Evolutionary conservation across 2,329 filamentous ascomycete species (phyloP).

Genomic region (Fusarium sp.): DNA sequence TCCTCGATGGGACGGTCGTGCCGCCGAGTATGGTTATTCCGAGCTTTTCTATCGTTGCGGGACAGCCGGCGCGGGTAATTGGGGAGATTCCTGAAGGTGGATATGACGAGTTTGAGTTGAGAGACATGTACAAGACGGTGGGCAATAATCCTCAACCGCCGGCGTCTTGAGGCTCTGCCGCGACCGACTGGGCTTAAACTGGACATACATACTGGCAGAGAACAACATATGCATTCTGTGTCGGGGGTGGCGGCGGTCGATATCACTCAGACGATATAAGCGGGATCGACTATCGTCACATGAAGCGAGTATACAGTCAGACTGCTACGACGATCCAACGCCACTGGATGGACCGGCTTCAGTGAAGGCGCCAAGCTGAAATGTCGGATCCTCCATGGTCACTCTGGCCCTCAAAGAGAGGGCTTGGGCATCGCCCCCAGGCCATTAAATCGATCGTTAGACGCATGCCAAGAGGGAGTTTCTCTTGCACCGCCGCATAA

Average conservation of each 20-base stretch:
- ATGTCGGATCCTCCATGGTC: not conserved
- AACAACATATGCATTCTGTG: not conserved
- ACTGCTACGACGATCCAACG: not conserved
- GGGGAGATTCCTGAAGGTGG: constrained; percentile 83
- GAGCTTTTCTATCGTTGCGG: constrained; percentile 91
- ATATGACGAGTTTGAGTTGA: constrained; percentile 73
- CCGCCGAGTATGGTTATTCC: constrained; percentile 92
- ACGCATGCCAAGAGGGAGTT: not conserved
- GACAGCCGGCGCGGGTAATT: constrained; percentile 81
- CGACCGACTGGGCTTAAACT: no score
- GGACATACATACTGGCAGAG: not conserved
- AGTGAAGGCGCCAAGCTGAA: not conserved
- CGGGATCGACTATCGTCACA: not conserved
- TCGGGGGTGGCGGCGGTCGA: not conserved
- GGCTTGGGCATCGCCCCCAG: not conserved
- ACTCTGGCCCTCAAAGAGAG: not conserved
- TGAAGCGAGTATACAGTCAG: not conserved
- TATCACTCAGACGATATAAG: not conserved
- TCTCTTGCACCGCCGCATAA: not conserved
- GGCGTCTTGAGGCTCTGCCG: constrained; percentile 40
- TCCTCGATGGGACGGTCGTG: constrained; percentile 87
- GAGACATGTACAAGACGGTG: constrained; percentile 74
- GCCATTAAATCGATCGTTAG: no score
- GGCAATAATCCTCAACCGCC: constrained; percentile 66
- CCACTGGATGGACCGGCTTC: no score